Evolutionary conservation across 2,329 filamentous ascomycete species (phyloP), one percentile per base, ranked within the genome.

Genomic region (Nemania serpens): DNA sequence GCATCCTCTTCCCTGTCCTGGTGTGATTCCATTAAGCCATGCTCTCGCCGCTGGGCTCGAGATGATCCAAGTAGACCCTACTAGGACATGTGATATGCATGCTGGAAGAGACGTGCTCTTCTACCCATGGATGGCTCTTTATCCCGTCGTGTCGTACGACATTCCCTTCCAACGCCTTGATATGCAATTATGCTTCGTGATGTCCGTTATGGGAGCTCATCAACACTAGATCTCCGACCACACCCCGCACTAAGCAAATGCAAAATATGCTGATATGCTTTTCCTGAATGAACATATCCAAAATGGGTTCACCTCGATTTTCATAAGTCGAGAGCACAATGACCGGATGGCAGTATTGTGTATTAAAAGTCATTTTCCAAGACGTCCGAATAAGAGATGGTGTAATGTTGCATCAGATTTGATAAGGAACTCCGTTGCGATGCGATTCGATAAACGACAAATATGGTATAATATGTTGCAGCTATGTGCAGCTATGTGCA

Each of bases 341-440:
- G 9, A 42, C 42, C 22, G 34, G 20, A 15, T 36, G 11, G 25
- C 48, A 41, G 47, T 37, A 36, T 48, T 52, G 43, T 51, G 48
- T 25, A 13, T 46, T 15, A 22, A 33, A 22, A 37, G n/a, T 29
- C 41, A 34, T 13, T 56, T 20, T 36, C 39, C 41, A 17, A 33
- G 22, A 15, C 20, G 41, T 58, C 46, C 4, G 42, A 57, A 22
- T 20, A 37, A 46, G 29, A 18, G 11, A 34, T 46, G 37, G 34
- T 49, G 41, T 51, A 39, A 45, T 13, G 55, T 60, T 59, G 47
- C 52, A 55, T 53, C 42, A 51, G 47, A 52, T 58, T 57, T 36
- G 65, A 59, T 65, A 64, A 66, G 58, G 50, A 70, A 72, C 67
- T 69, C 69, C 68, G 58, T 63, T 63, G 62, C 63, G 60, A 69